Percentiles rank a stretch among this genome's conserved stretches.
Evolutionary conservation across 2,329 filamentous ascomycete genomes (phyloP).

Genomic region (Calycina marina): DNA sequence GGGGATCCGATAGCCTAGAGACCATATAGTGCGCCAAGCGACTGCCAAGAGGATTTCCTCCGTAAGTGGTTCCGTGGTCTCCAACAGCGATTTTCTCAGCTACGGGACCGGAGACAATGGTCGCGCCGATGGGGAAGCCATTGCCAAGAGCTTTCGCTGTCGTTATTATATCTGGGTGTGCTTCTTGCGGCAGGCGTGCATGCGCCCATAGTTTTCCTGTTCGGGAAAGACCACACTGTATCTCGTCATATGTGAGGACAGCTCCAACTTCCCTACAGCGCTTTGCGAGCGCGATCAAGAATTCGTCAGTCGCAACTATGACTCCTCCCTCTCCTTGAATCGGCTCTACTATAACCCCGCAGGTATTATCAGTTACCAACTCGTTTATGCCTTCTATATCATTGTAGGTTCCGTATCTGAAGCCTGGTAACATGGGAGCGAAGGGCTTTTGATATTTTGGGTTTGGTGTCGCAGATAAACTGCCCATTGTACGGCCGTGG

Average conservation of each 20-base stretch:
- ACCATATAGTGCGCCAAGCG: slow-evolving; percentile 77
- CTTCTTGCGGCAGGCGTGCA: slow-evolving; percentile 53
- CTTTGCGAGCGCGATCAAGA: slow-evolving; percentile 68
- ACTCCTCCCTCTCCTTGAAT: slow-evolving; percentile 96
- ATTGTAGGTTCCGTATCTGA: slow-evolving; percentile 76
- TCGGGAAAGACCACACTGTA: slow-evolving; percentile 81
- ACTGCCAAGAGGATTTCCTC: slow-evolving; percentile 55
- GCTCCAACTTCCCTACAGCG: slow-evolving; percentile 79
- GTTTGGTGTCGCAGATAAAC: slow-evolving; percentile 89
- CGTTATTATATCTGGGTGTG: slow-evolving; percentile 87
- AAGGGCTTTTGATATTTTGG: slow-evolving; percentile 96
- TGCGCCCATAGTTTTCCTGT: slow-evolving; percentile 91
- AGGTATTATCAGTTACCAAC: slow-evolving; percentile 72
- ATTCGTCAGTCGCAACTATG: slow-evolving; percentile 67
- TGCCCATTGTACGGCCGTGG: slow-evolving; percentile 93
- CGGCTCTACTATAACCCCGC: slow-evolving; percentile 89
- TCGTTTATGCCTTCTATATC: slow-evolving; percentile 56
- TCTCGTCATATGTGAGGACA: slow-evolving; percentile 89
- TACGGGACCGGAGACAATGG: slow-evolving; percentile 45
- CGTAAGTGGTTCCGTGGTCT: slow-evolving; percentile 63
- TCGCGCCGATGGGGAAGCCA: slow-evolving; percentile 87
- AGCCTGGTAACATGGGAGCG: slow-evolving; percentile 87
- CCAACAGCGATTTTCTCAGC: slow-evolving; percentile 49
- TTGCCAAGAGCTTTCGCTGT: slow-evolving; percentile 95
- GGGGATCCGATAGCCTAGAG: slow-evolving; percentile 53